Evolutionary conservation across 108 stramenopile species (phyloP), one percentile per base, ranked within the genome.

Genomic region (Cylindrotheca closterium): DNA sequence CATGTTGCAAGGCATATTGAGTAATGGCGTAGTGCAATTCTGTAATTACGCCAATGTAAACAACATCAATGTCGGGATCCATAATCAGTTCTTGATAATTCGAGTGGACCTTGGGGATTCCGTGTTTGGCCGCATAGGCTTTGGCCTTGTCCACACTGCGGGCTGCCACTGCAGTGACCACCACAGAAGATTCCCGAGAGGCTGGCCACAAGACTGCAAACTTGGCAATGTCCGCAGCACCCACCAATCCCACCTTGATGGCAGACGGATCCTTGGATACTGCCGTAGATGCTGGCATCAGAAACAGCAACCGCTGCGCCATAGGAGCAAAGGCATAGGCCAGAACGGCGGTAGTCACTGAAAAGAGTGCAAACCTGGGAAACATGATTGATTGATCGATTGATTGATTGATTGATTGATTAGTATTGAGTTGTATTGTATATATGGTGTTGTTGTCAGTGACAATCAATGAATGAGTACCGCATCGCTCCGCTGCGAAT

Each of bases 21-120:
- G 78, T 61, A 66, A 72, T 66, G 27, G 79, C 33, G 27, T 32
- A 55, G 51, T 85, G 84, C 59, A 75, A 66, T 60, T 81, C 74
- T 5, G 80, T 71, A 51, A 79, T 74, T 5, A 74, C 75, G 10
- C 71, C 84, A 49, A 85, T 58, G 71, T 85, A 85, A 1, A 85
- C 80, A 15, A 85, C 78, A 59, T 85, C 84, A 0, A 81, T 53
- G 26, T 64, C 49, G 0, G 66, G 68, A 68, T 75, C 72, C 23
- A 24, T 23, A 19, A 79, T 55, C 3, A 80, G 57, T 3, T 79
- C 75, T 2, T 61, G 51, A 59, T 85, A 85, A 18, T 23, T 68
- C 0, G 45, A 57, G 53, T 77, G 71, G 18, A 51, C 18, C 10
- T 34, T 47, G 1, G 67, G 67, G 47, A 85, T 77, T 23, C 67